Evolutionary conservation across 805 yeast species (phyloP).

Genomic region (Candida railenensis): DNA sequence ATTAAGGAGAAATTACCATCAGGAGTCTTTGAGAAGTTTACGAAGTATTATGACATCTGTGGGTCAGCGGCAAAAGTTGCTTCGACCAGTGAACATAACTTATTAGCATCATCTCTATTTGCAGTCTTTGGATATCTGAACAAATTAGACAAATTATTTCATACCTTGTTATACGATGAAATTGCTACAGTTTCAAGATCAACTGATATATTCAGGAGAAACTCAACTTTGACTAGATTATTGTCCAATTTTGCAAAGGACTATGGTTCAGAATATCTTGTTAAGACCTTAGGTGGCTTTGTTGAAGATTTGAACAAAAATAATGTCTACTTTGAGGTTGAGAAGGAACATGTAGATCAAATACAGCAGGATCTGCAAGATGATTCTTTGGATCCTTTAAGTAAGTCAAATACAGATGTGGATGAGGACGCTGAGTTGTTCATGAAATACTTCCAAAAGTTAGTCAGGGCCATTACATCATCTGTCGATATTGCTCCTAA

Average conservation of each 20-base stretch:
- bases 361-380: conserved; percentile 22
- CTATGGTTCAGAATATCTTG: conserved; percentile 62
- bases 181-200: conserved; percentile 58
- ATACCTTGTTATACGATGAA: conserved; percentile 59
- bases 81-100: conserved; percentile 67
- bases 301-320: conserved; percentile 50
- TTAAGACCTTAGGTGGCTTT: conserved; percentile 52
- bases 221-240: conserved; percentile 78
- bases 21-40: conserved; percentile 21
- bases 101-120: conserved; percentile 64
- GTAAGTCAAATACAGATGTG: conserved; percentile 19
- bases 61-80: conserved; percentile 60
- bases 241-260: conserved; percentile 68
- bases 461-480: conserved; percentile 58
- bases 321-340: conserved; percentile 63
- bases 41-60: conserved; percentile 42
- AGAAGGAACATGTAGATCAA: conserved; percentile 54
- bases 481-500: conserved; percentile 63
- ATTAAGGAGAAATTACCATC: conserved; percentile 29
- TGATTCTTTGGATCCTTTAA: background rate
- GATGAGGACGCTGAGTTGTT: conserved; percentile 44
- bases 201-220: conserved; percentile 74
- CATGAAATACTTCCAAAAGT: conserved; percentile 51
- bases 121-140: conserved; percentile 47
- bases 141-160: conserved; percentile 45